Base-by-base conservation (phyloP, 2,329 filamentous ascomycete genomes). In the Pestalotiopsis sp. region DNA sequence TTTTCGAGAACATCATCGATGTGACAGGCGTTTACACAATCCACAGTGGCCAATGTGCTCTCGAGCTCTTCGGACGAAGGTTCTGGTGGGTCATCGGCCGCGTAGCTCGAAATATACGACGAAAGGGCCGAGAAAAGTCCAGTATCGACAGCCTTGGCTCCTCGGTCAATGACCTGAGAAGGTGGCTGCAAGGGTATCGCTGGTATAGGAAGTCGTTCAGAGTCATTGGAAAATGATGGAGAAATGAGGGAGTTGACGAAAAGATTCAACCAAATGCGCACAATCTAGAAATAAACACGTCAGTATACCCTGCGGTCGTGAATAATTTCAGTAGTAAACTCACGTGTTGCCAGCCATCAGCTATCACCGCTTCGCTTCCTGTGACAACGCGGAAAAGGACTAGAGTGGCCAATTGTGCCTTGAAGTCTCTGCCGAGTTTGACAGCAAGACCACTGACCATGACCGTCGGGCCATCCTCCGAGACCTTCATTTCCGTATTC, bases 391-490 rank as follows among this genome's bases (percentile, higher is more conserved):
- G 90, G 86, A 99, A 99, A 36, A 99, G 85, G n/a, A 99, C 93
- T 66, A 98, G 90, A 7, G 94, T 97, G 6, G 96, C 95, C 67
- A 99, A 85, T 78, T 99, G 95, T 49, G 95, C 95, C 77, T 95
- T 92, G 81, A 97, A 95, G 79, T 99, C 94, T 73, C 95, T 88
- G 56, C 96, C 96, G 76, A 99, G 94, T 77, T 97, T 95, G 70
- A 99, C 96, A 60, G 97, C 95, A 71, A 98, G 90, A 83, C 98
- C 95, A 78, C 95, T 98, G 73, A 99, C 97, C 96, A 99, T 99
- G 68, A 99, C 94, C 76, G 74, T 78, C 38, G 75, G 73, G 49
- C 92, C 96, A 80, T 93, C 95, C 72, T 96, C 93, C 1, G 92
- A 93, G 13, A 92, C 94, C 79, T 98, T 95, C 2, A 99, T 93